Evolutionary conservation across 345 rosid species (phyloP).

Genomic region (Excoecaria cochinchinensis): DNA sequence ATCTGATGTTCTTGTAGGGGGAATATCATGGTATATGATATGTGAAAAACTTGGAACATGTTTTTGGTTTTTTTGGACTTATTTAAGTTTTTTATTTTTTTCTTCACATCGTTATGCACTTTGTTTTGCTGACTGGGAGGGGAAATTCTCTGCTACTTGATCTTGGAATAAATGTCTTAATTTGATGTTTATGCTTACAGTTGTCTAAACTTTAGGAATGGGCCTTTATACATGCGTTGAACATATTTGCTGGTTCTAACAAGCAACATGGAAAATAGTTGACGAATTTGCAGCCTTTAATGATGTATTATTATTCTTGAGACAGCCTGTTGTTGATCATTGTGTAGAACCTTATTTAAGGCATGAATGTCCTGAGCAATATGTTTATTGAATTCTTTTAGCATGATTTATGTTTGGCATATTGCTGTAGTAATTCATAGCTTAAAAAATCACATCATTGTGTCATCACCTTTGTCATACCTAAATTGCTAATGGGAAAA

Average conservation of each 20-base stretch:
- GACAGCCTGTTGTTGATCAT: background rate
- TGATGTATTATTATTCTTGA: background rate
- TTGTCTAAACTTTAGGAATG: too few relatives aligned
- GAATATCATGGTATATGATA: background rate
- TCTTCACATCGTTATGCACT: background rate
- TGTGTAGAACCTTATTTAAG: background rate
- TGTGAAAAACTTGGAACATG: background rate
- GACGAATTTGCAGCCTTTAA: background rate
- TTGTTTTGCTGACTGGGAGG: background rate
- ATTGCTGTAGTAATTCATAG: background rate
- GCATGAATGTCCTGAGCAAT: background rate
- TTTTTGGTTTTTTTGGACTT: background rate
- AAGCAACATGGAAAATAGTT: background rate
- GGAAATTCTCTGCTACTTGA: background rate
- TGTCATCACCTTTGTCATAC: background rate
- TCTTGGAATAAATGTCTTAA: background rate
- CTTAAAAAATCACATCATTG: background rate
- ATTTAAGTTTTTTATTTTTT: background rate
- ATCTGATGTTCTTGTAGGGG: background rate
- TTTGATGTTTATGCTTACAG: background rate
- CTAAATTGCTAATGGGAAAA: background rate
- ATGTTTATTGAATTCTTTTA: background rate
- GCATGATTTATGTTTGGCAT: background rate
- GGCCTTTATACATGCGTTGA: too few relatives aligned
- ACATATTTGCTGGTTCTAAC: background rate